Evolutionary conservation across 768 basidiomycete genomes (phyloP).

Genomic region (Mycena galericulata): DNA sequence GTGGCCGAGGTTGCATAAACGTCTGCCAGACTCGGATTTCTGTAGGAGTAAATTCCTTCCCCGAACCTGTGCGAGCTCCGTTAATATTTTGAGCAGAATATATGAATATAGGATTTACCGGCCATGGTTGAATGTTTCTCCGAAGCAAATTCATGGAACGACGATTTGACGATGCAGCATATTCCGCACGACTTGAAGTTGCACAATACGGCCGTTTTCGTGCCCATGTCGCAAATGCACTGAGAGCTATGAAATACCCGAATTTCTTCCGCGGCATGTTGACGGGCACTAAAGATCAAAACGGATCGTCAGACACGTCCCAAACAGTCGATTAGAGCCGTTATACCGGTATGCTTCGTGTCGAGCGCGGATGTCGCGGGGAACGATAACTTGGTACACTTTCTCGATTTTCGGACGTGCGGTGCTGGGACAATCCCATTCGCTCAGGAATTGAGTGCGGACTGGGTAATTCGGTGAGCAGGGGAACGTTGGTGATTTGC

Average conservation of each 20-base stretch:
- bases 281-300: conserved; percentile 47
- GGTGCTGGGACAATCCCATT: conserved; percentile 60
- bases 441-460: conserved; percentile 62
- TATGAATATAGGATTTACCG: conserved; percentile 52
- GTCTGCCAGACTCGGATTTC: conserved; percentile 70
- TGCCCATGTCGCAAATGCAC: conserved; percentile 77
- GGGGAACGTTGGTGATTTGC: conserved; percentile 19
- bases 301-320: conserved; percentile 22
- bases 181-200: conserved; percentile 74
- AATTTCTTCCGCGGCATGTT: conserved; percentile 56
- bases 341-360: conserved; percentile 64
- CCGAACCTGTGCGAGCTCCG: conserved; percentile 58
- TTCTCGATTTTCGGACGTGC: conserved; percentile 60
- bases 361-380: conserved; percentile 55
- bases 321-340: conserved; percentile 16
- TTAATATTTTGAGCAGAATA: conserved; percentile 11
- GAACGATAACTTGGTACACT: conserved; percentile 63
- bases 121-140: conserved; percentile 62
- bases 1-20: conserved; percentile 73
- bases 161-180: conserved; percentile 68
- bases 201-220: conserved; percentile 63
- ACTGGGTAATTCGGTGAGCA: conserved; percentile 42
- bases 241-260: conserved; percentile 74
- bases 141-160: conserved; percentile 72
- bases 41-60: conserved; percentile 72